Conservation (phyloP, 805 yeast species). For the Myxozyma nipponensis region DNA sequence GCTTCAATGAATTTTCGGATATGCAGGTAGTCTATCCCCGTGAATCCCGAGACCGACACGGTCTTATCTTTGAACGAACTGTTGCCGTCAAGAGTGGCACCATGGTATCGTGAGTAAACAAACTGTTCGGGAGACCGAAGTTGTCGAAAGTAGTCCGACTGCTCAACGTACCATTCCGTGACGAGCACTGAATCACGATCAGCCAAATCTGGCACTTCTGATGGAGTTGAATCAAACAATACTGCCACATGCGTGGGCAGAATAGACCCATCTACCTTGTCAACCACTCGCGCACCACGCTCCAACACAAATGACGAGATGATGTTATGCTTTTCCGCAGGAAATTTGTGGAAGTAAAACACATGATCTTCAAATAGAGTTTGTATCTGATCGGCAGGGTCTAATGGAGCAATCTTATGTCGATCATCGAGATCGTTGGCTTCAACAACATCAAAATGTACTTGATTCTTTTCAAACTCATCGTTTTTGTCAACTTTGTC, state of each 20-base stretch:
- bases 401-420: no score
- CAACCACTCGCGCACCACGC: slow-evolving; percentile 18
- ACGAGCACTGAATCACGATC: slow-evolving; percentile 40
- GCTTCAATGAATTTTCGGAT: slow-evolving; percentile 56
- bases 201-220: slow-evolving; percentile 13
- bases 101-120: slow-evolving; percentile 28
- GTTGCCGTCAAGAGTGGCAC: slow-evolving; percentile 47
- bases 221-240: slow-evolving; percentile 3
- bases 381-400: neutral
- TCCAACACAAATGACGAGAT: slow-evolving; percentile 12
- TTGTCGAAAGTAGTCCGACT: slow-evolving; percentile 57
- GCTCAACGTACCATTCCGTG: slow-evolving; percentile 80
- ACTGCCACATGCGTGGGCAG: slow-evolving; percentile 25
- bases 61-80: slow-evolving; percentile 33
- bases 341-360: slow-evolving; percentile 13
- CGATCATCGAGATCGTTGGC: neutral
- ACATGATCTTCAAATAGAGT: slow-evolving; percentile 7
- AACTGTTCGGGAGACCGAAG: slow-evolving; percentile 27
- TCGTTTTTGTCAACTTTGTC: neutral
- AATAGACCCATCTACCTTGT: neutral
- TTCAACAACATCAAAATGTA: neutral
- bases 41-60: slow-evolving; percentile 66
- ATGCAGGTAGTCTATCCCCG: slow-evolving; percentile 73
- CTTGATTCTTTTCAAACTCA: neutral
- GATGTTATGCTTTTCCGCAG: slow-evolving; percentile 1